Evolutionary conservation across 768 basidiomycete species (phyloP), one percentile per base, ranked within the genome.

Genomic region (Rubroboletus satanas): DNA sequence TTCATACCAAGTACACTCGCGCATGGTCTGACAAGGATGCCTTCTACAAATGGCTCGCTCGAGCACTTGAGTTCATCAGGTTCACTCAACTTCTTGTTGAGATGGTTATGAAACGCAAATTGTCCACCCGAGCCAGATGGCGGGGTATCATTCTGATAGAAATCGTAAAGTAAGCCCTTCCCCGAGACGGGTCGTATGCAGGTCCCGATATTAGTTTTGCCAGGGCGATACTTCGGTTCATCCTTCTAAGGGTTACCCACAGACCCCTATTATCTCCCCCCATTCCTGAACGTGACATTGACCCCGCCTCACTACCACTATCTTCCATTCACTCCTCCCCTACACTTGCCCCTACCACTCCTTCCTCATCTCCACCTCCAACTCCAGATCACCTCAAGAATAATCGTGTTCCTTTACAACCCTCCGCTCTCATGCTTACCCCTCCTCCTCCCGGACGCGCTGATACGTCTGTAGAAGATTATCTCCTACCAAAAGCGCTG

Each of bases 1-100:
- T 81, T 58, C 96, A 98, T 71, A 81, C 90, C 32, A 90, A 93
- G 56, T 98, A 91, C 72, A 97, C 96, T 15, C 83, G 83, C 52
- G 88, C 90, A 44, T 98, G 90, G 90, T 79, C 83, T 18, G 83
- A 87, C 67, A 83, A 79, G 64, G 81, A 85, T 43, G 49, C 65
- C 7, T 68, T 77, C 15, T 98, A 98, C 75, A 88, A 86, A 69
- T 88, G 88, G 84, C 82, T 83, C 9, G 84, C 89, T 23, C 78
- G 93, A 42, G 66, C 78, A 2, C 79, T 98, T 7, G 87, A 90
- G 64, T 75, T 93, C 35, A 78, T 94, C 58, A 83, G 83, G 41
- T 94, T 87, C 70, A 79, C 86, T 14, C 87, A 97, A 67, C 81
- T 98, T 43, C 74, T 98, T 28, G 64, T 95, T 46, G 96, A 98